A percentile compares a stretch with the other conserved stretches of the same genome.
phyloP scores from a whole-genome alignment of 2,329 filamentous ascomycete genomes.

The Colletotrichum tanaceti region DNA sequence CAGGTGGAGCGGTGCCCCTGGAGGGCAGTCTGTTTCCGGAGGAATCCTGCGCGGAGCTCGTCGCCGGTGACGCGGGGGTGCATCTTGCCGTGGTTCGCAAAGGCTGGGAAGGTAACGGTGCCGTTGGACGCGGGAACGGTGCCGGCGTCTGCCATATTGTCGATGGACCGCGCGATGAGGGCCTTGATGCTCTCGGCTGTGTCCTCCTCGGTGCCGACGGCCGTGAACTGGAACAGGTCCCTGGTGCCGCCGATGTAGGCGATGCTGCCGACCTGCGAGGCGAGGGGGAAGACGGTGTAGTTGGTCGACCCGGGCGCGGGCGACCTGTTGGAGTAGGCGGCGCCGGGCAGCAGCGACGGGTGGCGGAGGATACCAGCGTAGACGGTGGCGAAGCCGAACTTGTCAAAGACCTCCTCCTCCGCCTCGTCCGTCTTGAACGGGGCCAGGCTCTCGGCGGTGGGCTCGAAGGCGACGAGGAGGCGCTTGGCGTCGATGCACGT shows the following conservation, averaged over 20 bases:
- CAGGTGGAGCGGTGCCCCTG: constrained; percentile 59
- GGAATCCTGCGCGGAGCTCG: constrained; percentile 54
- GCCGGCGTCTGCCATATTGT: constrained; percentile 46
- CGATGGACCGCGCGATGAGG: constrained; percentile 46
- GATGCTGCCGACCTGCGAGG: constrained; percentile 44
- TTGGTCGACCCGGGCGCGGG: constrained; percentile 41
- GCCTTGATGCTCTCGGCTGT: constrained; percentile 43
- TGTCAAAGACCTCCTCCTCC: constrained; percentile 42
- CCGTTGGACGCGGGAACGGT: constrained; percentile 42
- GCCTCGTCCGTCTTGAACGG: constrained; percentile 41
- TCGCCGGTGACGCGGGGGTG: constrained; percentile 49
- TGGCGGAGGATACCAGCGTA: constrained; percentile 46
- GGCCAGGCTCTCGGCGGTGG: constrained; percentile 42
- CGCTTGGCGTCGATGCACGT: constrained; percentile 43
- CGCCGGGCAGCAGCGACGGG: constrained; percentile 42
- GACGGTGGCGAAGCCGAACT: constrained; percentile 41
- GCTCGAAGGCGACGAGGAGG: constrained; percentile 44
- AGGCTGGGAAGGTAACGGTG: constrained; percentile 49
- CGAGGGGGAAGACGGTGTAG: constrained; percentile 44
- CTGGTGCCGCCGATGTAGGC: constrained; percentile 47
- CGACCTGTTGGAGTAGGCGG: constrained; percentile 42
- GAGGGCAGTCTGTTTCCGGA: constrained; percentile 54
- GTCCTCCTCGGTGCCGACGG: constrained; percentile 44
- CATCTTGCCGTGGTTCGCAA: constrained; percentile 52
- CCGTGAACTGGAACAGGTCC: constrained; percentile 49